Evolutionary conservation across 164 flowering plant species (phyloP), one percentile per base, ranked within the genome.

Genomic region (Vitis riparia): DNA sequence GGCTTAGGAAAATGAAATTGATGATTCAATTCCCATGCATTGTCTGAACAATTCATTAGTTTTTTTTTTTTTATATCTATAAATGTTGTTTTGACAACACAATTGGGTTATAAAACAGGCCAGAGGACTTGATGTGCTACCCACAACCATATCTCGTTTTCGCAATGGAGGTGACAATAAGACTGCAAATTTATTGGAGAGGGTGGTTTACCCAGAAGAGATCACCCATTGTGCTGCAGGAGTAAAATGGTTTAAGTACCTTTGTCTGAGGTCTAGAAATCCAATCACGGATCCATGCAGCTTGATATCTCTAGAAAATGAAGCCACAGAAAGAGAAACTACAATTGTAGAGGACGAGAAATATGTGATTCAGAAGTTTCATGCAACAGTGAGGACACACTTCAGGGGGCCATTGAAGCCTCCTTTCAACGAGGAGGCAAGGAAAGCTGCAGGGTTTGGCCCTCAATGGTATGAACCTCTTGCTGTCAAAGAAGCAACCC

Each of bases 151-250:
- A 56, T 80, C 88, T 55, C 91, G 97, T n/a, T 91, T 94, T 70
- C 87, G 95, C 9, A 89, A 78, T 60, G 97, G 97, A 69, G 94
- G 95, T 12, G 99, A 94, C 70, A 62, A 87, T 56, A 64, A 75
- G 27, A 89, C 99, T 4, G 97, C 97, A 27, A 89, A 91, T 73
- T 80, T 94, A 71, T 84, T 94, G 56, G 97, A 91, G 80, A 87
- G 76, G 0, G 90, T 92, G 9, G 79, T 92, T 65, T 94, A 92
- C 73, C 99, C 99, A 0, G 97, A 92, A 75, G 97, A 94, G 79
- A 86, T 92, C 19, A 91, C 94, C 11, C 97, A 92, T 73, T 91
- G 98, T 79, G 96, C 99, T 60, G 94, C 98, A 44, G 99, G 99
- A 53, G 88, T 95, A 12, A 92, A 78, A 77, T 95, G 99, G 99